phyloP scores from a whole-genome alignment of 225 moss, liverwort and hornwort genomes.

The Pleurozium schreberi region DNA sequence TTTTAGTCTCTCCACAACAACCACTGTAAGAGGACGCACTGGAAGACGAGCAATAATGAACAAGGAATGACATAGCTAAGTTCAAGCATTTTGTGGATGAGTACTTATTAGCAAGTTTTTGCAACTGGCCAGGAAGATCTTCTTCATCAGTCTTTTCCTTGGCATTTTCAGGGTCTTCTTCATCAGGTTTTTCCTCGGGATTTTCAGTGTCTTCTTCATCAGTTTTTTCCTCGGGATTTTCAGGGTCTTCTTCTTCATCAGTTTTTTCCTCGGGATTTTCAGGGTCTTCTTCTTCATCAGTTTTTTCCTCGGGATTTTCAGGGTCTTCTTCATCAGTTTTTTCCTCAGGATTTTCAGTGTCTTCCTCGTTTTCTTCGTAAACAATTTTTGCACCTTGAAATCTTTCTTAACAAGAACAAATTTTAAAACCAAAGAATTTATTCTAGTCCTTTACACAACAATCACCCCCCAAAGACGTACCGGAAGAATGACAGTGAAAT shows the following conservation, averaged over 20 bases:
- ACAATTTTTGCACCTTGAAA: conserved; percentile 7
- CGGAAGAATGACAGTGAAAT: not conserved
- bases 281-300: not conserved
- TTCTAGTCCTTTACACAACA: not conserved
- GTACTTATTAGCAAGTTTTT: conserved; percentile 4
- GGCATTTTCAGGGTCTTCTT: not conserved
- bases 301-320: not conserved
- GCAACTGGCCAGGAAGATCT: conserved; percentile 7
- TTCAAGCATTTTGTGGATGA: not conserved
- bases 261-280: not conserved
- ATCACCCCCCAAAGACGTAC: not conserved
- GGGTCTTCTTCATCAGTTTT: not conserved
- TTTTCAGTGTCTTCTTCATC: not conserved
- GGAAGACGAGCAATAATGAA: not conserved
- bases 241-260: not conserved
- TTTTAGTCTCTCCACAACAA: not conserved
- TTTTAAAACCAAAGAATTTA: not conserved
- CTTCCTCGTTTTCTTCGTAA: not conserved
- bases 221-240: not conserved
- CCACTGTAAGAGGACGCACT: not conserved
- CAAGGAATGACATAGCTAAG: not conserved
- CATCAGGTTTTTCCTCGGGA: not conserved
- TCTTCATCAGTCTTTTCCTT: not conserved
- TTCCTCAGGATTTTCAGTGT: not conserved
- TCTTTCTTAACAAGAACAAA: not conserved